Evolutionary conservation across 2,329 filamentous ascomycete genomes (phyloP).

Genomic region (Pseudocercospora eumusae): DNA sequence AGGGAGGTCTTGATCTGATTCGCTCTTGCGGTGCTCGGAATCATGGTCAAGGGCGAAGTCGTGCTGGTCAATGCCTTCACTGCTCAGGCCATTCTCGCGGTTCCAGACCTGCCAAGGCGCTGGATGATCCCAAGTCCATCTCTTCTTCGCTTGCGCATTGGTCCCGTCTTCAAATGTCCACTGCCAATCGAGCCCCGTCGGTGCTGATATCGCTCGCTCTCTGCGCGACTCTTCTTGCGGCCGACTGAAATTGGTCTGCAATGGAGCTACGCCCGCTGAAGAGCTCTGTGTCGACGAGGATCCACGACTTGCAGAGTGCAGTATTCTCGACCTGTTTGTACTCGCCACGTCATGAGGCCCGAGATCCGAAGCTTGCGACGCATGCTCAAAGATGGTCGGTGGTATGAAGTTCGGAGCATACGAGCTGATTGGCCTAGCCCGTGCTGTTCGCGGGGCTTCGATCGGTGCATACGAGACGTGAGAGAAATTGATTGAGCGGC

Average conservation of each 20-base stretch:
- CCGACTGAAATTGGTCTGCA: not conserved
- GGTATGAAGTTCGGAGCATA: constrained; percentile 5
- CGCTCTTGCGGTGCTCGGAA: not conserved
- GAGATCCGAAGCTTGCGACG: not conserved
- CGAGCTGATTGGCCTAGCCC: not conserved
- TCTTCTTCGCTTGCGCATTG: not conserved
- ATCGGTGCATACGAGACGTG: constrained; percentile 5
- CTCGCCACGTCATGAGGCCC: not conserved
- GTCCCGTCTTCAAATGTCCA: not conserved
- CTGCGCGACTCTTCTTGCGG: not conserved
- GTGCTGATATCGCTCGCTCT: not conserved
- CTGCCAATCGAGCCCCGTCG: not conserved
- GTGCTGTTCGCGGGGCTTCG: not conserved
- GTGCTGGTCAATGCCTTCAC: constrained; percentile 5
- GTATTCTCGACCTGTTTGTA: not conserved
- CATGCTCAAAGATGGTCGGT: not conserved
- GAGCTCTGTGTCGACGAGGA: not conserved
- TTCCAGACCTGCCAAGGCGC: not conserved
- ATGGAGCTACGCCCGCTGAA: not conserved
- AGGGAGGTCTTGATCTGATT: not conserved
- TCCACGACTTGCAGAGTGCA: not conserved
- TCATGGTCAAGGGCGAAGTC: constrained; percentile 9
- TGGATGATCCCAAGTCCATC: not conserved
- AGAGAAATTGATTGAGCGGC: constrained; percentile 1
- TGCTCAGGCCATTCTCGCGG: not conserved